These are phyloP conservation scores for Cordyceps farinosa DNA, from an alignment of 2,329 filamentous ascomycete genomes.

Conservation along the genomic window DNA sequence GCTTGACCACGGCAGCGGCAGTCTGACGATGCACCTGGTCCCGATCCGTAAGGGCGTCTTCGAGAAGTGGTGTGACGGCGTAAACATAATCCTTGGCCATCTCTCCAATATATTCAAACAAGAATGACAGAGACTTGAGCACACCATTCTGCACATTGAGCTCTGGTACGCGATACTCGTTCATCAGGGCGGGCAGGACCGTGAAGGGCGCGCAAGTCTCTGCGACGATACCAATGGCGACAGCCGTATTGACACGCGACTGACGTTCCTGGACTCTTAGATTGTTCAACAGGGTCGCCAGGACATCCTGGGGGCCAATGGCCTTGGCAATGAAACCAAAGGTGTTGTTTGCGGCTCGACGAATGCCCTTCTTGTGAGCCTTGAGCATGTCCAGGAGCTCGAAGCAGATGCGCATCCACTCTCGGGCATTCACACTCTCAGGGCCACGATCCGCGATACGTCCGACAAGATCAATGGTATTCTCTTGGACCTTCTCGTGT, in stretches of 20 bases:
- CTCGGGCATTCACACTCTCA: constrained; percentile 91
- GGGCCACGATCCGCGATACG: constrained; percentile 96
- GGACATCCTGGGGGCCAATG: constrained; percentile 94
- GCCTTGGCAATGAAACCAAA: constrained; percentile 99
- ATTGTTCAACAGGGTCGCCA: constrained; percentile 94
- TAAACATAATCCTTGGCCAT: constrained; percentile 99
- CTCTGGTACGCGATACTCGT: constrained; percentile 97
- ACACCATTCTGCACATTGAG: constrained; percentile 99
- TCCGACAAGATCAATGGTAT: constrained; percentile 95
- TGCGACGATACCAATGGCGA: constrained; percentile 96
- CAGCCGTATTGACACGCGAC: constrained; percentile 95
- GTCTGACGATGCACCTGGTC: constrained; percentile 98
- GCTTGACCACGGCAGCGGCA: constrained; percentile 93
- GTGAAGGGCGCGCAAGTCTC: constrained; percentile 98
- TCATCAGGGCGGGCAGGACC: constrained; percentile 97
- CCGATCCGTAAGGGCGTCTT: constrained; percentile 94
- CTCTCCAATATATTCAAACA: constrained; percentile 99
- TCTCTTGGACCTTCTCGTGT: constrained; percentile 98
- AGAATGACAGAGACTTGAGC: constrained; percentile 91
- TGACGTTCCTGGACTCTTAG: constrained; percentile 95
- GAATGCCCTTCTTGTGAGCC: constrained; percentile 98
- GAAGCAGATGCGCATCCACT: constrained; percentile 99
- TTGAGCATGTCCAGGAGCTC: constrained; percentile 99
- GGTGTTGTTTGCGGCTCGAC: constrained; percentile 97
- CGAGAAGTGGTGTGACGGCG: constrained; percentile 89